Evolutionary conservation across 164 flowering plant species (phyloP), one percentile per base, ranked within the genome.

Genomic region (Sedum album): DNA sequence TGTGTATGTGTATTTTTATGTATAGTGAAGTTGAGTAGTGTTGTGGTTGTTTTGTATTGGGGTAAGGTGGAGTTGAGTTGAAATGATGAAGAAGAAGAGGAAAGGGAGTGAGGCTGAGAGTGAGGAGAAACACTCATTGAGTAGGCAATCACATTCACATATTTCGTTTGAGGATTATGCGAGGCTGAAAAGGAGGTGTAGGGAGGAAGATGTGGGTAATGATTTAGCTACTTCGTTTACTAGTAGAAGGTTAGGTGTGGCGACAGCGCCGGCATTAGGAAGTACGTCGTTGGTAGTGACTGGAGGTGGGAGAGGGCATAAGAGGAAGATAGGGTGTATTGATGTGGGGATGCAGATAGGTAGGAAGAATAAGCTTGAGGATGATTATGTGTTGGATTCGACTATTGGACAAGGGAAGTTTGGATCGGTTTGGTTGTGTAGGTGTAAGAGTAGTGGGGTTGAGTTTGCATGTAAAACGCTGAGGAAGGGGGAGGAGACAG

Each of bases 241-340:
- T 64, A 86, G 80, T 71, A 80, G 91, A 71, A 79, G 81, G 38
- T 78, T 80, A 18, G 92, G 93, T 2, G 68, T 87, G 61, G 91
- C 88, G 18, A 87, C 94, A 2, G 96, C 91, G 0, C 97, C 96
- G 0, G 84, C 87, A 1, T 84, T 84, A 75, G 89, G 94, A 21
- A 79, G 80, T 21, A 81, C 89, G 0, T 77, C 81, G 0, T 71
- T 79, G 66, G 80, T 81, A 46, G 63, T 75, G 0, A 72, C 78
- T 25, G 94, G 93, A 31, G 79, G 97, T 25, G 94, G 95, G 36
- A 80, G 97, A 67, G 98, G 98, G 31, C 80, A 83, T 42, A 94
- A 94, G 83, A 81, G 98, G 84, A 94, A 94, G 81, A 86, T 94
- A 30, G 98, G 98, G 44, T 94, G 98, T 69, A 90, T 94, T 60